phyloP scores from a whole-genome alignment of 2,329 filamentous ascomycete species.

The Zymoseptoria brevis region DNA sequence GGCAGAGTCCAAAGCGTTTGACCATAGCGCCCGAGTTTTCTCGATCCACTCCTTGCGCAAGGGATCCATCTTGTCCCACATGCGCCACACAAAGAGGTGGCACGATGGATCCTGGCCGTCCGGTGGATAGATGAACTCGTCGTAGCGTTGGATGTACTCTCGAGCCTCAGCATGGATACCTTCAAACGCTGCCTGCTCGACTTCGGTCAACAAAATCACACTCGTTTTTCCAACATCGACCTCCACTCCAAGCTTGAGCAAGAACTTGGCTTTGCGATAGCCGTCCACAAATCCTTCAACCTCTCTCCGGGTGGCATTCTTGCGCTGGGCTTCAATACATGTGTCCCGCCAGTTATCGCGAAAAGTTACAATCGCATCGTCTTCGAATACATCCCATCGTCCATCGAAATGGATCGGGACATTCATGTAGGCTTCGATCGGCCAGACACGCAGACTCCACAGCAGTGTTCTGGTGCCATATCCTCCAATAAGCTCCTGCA shows the following conservation, averaged over 20 bases:
- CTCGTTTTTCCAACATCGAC: too few relatives aligned
- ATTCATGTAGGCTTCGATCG: not conserved
- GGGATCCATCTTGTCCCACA: not conserved
- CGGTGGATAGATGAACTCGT: not conserved
- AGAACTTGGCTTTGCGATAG: not conserved
- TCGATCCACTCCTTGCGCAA: not conserved
- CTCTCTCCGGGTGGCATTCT: not conserved
- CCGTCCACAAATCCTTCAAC: not conserved
- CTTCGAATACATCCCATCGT: not conserved
- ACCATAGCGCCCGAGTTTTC: not conserved
- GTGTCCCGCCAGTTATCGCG: not conserved
- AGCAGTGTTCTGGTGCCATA: not conserved
- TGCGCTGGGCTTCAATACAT: not conserved
- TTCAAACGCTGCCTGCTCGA: not conserved
- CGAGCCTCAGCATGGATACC: not conserved
- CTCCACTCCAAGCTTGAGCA: not conserved
- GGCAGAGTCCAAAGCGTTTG: not conserved
- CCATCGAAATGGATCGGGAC: not conserved
- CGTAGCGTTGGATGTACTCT: not conserved
- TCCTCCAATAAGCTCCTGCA: not conserved
- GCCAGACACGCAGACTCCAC: not conserved
- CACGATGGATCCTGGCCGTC: not conserved
- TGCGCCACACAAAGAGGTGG: not conserved
- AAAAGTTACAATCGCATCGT: not conserved
- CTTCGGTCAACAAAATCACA: too few relatives aligned